phyloP scores from a whole-genome alignment of 352 stramenopile species.

The Phytopythium chamaehyphon region DNA sequence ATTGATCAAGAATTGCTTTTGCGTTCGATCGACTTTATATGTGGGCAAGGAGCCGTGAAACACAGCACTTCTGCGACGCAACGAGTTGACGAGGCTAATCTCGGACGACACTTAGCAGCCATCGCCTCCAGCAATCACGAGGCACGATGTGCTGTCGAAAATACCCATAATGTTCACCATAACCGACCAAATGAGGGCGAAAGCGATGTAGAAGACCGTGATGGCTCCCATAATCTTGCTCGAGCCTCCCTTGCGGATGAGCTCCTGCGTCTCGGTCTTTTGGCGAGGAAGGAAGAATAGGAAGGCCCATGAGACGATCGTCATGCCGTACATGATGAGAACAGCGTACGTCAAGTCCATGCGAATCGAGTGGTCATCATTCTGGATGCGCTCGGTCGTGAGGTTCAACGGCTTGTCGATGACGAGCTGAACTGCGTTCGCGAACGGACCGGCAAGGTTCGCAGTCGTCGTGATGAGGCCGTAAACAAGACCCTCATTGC shows the following conservation, averaged over 20 bases:
- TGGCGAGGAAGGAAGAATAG: conserved; percentile 26
- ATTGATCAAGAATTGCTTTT: no score
- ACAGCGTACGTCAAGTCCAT: conserved; percentile 26
- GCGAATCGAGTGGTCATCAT: conserved; percentile 23
- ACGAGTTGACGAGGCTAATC: no score
- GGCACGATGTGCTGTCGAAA: conserved; percentile 28
- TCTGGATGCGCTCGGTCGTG: conserved; percentile 23
- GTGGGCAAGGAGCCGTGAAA: no score
- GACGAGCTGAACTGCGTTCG: conserved; percentile 21
- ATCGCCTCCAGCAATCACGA: conserved; percentile 27
- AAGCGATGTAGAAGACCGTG: conserved; percentile 20
- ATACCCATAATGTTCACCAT: conserved; percentile 37
- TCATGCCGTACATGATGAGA: conserved; percentile 32
- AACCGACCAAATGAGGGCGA: conserved; percentile 27
- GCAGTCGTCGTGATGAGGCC: conserved; percentile 27
- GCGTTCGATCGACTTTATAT: no score
- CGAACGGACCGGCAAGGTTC: conserved; percentile 30
- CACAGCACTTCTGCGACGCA: no score
- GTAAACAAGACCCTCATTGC: conserved; percentile 37
- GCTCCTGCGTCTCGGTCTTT: conserved; percentile 26
- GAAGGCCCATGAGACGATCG: conserved; percentile 23
- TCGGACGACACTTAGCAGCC: conserved; percentile 14
- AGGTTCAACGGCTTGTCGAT: conserved; percentile 30
- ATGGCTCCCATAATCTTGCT: conserved; percentile 24
- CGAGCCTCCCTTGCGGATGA: conserved; percentile 21